Evolutionary conservation across 2,329 filamentous ascomycete species (phyloP).

Genomic region (Pseudogymnoascus sp.): DNA sequence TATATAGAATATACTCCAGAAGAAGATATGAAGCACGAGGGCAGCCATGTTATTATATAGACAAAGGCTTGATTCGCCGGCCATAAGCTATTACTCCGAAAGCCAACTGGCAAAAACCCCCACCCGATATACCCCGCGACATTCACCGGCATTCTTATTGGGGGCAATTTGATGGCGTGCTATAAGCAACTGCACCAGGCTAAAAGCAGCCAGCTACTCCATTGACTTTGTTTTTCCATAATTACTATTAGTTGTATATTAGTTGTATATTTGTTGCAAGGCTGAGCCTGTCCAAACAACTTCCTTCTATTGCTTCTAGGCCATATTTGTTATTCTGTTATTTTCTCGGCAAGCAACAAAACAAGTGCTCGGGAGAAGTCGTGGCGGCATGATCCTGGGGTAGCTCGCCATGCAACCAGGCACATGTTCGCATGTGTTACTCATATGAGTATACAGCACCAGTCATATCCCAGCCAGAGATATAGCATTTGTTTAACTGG

Average conservation of each 20-base stretch:
- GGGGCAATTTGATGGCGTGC: conserved; percentile 8
- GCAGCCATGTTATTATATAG: conserved; percentile 10
- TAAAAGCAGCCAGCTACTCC: not conserved
- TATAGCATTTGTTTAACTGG: conserved; percentile 11
- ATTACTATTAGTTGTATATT: conserved; percentile 9
- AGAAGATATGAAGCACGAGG: conserved; percentile 7
- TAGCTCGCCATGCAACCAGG: not conserved
- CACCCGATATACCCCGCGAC: conserved; percentile 7
- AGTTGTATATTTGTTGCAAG: conserved; percentile 1
- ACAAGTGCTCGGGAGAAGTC: not conserved
- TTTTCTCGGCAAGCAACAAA: not conserved
- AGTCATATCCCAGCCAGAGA: conserved; percentile 7
- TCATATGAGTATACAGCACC: not conserved
- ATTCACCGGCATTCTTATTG: conserved; percentile 5
- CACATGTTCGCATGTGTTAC: conserved; percentile 1
- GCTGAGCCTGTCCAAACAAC: not conserved
- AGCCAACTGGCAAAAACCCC: conserved; percentile 11
- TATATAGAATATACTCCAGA: conserved; percentile 4
- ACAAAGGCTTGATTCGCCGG: conserved; percentile 3
- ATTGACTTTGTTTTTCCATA: conserved; percentile 9
- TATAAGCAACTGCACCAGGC: conserved; percentile 5
- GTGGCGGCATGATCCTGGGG: not conserved
- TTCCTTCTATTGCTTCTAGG: conserved; percentile 10
- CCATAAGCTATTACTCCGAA: conserved; percentile 8
- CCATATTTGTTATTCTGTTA: not conserved